phyloP scores from a whole-genome alignment of 2,329 filamentous ascomycete species.

The Calonectria crousiana region DNA sequence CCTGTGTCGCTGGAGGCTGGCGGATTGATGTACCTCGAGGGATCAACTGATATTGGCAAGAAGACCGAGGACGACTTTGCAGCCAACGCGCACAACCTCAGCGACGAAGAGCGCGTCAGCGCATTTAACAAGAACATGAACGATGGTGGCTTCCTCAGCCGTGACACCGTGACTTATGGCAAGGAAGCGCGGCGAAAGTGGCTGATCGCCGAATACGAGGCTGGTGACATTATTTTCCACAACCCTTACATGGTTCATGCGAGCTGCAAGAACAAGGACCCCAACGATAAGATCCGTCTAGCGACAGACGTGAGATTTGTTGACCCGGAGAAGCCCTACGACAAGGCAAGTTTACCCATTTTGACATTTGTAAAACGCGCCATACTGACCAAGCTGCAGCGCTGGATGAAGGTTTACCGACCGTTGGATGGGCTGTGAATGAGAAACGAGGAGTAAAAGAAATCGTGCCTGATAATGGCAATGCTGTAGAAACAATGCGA shows the following conservation, averaged over 20 bases:
- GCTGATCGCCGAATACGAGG: constrained; percentile 31
- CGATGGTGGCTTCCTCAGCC: constrained; percentile 26
- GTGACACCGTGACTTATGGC: constrained; percentile 26
- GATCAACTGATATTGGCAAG: constrained; percentile 27
- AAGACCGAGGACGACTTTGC: constrained; percentile 29
- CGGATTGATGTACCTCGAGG: constrained; percentile 20
- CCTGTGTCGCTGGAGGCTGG: constrained; percentile 17
- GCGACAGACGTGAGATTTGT: constrained; percentile 27
- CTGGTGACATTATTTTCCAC: constrained; percentile 30
- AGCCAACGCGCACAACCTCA: constrained; percentile 17
- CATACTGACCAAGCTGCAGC: not conserved
- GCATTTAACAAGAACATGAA: constrained; percentile 34
- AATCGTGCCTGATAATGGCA: not conserved
- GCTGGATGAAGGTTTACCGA: constrained; percentile 21
- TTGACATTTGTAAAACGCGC: not conserved
- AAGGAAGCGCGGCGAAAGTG: constrained; percentile 25
- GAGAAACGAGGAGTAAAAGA: not conserved
- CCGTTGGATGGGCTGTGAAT: constrained; percentile 18
- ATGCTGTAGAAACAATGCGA: not conserved
- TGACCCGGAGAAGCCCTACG: constrained; percentile 16
- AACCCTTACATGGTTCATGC: constrained; percentile 29
- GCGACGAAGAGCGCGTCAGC: constrained; percentile 25
- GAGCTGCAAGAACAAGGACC: constrained; percentile 28
- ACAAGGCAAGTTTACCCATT: not conserved
- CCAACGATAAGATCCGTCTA: constrained; percentile 22